These are phyloP conservation scores for Zygoascus sp. DNA, from an alignment of 1,139 yeast species.

Conservation along the genomic window DNA sequence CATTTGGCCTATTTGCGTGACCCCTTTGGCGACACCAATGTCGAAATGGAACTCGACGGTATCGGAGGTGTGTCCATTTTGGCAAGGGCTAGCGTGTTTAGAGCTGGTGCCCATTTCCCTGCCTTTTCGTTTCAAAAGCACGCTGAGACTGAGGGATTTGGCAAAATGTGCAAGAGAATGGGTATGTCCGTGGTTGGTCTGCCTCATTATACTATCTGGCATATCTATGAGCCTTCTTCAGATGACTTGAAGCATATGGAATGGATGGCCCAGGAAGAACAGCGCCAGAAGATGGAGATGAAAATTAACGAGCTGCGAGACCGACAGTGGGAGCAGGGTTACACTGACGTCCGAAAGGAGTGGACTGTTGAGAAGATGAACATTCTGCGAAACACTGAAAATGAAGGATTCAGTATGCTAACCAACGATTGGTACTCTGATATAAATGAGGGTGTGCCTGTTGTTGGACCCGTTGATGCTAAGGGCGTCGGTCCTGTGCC, in stretches of 20 bases:
- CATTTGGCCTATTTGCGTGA: constrained; percentile 84
- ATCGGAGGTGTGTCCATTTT: constrained; percentile 87
- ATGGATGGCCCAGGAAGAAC: constrained; percentile 93
- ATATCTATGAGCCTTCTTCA: constrained; percentile 80
- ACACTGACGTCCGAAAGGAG: constrained; percentile 61
- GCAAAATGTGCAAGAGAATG: constrained; percentile 77
- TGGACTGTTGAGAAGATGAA: constrained; percentile 66
- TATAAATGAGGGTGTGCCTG: constrained; percentile 4
- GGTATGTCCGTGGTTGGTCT: constrained; percentile 76
- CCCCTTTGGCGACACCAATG: constrained; percentile 81
- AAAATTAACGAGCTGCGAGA: constrained; percentile 65
- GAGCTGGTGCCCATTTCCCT: constrained; percentile 81
- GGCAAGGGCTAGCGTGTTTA: constrained; percentile 73
- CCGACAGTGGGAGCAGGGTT: constrained; percentile 71
- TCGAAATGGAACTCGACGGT: constrained; percentile 84
- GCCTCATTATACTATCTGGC: constrained; percentile 92
- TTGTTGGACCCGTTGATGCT: constrained; percentile 12
- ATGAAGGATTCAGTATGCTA: constrained; percentile 28
- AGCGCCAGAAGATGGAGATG: constrained; percentile 63
- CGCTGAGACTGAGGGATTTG: constrained; percentile 93
- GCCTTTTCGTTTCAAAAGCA: constrained; percentile 87
- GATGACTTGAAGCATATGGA: constrained; percentile 92
- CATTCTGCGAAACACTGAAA: constrained; percentile 69
- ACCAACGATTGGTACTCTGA: constrained; percentile 26
- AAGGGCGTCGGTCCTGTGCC: constrained; percentile 12